phyloP scores from a whole-genome alignment of 169 alveolate genomes.

The Plasmodium yoelii region DNA sequence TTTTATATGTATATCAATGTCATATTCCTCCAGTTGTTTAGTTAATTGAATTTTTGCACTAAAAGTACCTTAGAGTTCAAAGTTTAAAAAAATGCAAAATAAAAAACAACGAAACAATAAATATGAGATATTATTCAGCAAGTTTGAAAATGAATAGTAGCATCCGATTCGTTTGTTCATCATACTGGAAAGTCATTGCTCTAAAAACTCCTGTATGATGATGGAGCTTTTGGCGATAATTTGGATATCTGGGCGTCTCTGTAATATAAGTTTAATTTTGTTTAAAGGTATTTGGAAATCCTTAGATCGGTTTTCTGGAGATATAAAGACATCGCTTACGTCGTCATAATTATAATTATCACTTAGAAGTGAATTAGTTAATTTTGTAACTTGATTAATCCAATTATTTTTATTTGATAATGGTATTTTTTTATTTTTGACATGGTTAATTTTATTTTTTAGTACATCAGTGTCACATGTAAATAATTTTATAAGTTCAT shows the following conservation, averaged over 20 bases:
- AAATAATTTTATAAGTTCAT: slow-evolving; percentile 40
- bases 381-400: slow-evolving; percentile 50
- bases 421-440: slow-evolving; percentile 25
- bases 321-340: too few relatives aligned
- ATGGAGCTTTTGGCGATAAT: slow-evolving; percentile 33
- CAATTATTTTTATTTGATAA: slow-evolving; percentile 51
- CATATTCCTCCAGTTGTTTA: too few relatives aligned
- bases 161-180: too few relatives aligned
- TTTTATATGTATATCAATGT: too few relatives aligned
- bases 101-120: too few relatives aligned
- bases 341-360: slow-evolving; percentile 49
- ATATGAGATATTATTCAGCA: too few relatives aligned
- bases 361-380: slow-evolving; percentile 29
- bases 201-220: slow-evolving; percentile 51
- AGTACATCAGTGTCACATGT: slow-evolving; percentile 49
- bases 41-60: too few relatives aligned
- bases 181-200: not conserved
- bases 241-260: slow-evolving; percentile 53
- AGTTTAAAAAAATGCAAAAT: too few relatives aligned
- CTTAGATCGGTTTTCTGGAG: not conserved
- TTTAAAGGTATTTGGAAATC: slow-evolving; percentile 19
- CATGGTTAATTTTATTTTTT: slow-evolving; percentile 49
- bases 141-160: too few relatives aligned
- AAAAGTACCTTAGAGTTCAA: too few relatives aligned
- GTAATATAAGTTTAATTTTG: slow-evolving; percentile 28